Conservation (phyloP, 2,329 filamentous ascomycete genomes). For the Arthrobotrys conoides region DNA sequence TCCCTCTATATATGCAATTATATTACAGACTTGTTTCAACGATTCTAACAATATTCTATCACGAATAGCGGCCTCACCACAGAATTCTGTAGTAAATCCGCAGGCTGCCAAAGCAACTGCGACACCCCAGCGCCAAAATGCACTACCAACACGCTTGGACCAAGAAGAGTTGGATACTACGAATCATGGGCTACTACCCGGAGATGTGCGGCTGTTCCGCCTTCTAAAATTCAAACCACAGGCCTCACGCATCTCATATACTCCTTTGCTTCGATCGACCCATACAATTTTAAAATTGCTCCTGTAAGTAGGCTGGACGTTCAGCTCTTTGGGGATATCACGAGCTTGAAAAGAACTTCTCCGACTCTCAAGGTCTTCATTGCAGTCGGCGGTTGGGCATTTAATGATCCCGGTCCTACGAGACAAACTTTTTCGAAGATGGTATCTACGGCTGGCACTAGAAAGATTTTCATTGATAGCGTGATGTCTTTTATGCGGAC, state of each 20-base stretch:
- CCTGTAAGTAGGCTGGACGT: conserved; percentile 19
- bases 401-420: conserved; percentile 64
- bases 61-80: conserved; percentile 56
- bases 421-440: conserved; percentile 63
- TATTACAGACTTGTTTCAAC: neutral
- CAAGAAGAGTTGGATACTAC: conserved; percentile 60
- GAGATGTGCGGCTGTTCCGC: conserved; percentile 45
- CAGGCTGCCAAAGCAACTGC: neutral
- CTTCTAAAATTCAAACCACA: conserved; percentile 51
- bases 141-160: neutral
- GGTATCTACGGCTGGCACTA: conserved; percentile 57
- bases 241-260: conserved; percentile 62
- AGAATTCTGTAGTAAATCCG: conserved; percentile 51
- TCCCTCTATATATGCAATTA: too few species aligned
- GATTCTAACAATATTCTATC: neutral
- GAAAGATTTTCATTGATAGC: conserved; percentile 38
- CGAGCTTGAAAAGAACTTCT: conserved; percentile 64
- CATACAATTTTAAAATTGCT: conserved; percentile 61
- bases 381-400: conserved; percentile 68
- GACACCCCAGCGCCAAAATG: conserved; percentile 3
- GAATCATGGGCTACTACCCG: conserved; percentile 48
- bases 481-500: conserved; percentile 62
- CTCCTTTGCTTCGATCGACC: conserved; percentile 63
- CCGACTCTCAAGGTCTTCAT: neutral
- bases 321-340: conserved; percentile 55